A percentile compares a stretch with the other conserved stretches of the same genome.
These are phyloP conservation scores for Aspergillus ochraceus DNA, from an alignment of 2,329 filamentous ascomycete genomes.

Conservation along the genomic window DNA sequence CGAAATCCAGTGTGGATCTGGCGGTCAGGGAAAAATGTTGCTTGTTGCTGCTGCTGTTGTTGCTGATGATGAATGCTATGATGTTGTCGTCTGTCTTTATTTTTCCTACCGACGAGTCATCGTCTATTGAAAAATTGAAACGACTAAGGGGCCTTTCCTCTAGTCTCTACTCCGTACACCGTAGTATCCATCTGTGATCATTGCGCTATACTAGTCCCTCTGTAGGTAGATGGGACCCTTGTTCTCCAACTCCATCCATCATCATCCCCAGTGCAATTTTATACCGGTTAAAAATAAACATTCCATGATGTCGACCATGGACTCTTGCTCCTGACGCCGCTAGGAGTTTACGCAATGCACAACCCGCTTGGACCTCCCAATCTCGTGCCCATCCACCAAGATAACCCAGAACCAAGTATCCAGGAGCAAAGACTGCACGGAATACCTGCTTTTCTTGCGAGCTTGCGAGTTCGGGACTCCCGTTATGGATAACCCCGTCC, in stretches of 20 bases:
- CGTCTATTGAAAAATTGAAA: neutral
- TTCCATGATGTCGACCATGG: neutral
- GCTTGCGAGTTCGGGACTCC: constrained; percentile 11
- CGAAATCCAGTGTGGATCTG: neutral
- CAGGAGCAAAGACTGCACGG: neutral
- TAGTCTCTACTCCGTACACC: too few species aligned
- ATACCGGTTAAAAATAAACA: constrained; percentile 7
- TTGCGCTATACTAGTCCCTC: neutral
- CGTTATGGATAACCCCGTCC: constrained; percentile 2
- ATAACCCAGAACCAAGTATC: neutral
- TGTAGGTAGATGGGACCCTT: neutral
- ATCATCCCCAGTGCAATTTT: constrained; percentile 1
- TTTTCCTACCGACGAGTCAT: neutral
- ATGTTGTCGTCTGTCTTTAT: neutral
- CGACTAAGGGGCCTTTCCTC: neutral
- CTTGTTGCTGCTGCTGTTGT: neutral
- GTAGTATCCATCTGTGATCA: neutral
- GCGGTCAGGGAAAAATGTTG: neutral
- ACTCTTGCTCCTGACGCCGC: neutral
- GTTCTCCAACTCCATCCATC: neutral
- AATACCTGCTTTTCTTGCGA: constrained; percentile 1
- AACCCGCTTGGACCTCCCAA: constrained; percentile 12
- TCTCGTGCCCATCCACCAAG: neutral
- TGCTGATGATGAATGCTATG: neutral
- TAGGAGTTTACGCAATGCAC: constrained; percentile 14